Evolutionary conservation across 1,284 basidiomycete species (phyloP), one percentile per base, ranked within the genome.

Genomic region (Heterobasidion parviporum): DNA sequence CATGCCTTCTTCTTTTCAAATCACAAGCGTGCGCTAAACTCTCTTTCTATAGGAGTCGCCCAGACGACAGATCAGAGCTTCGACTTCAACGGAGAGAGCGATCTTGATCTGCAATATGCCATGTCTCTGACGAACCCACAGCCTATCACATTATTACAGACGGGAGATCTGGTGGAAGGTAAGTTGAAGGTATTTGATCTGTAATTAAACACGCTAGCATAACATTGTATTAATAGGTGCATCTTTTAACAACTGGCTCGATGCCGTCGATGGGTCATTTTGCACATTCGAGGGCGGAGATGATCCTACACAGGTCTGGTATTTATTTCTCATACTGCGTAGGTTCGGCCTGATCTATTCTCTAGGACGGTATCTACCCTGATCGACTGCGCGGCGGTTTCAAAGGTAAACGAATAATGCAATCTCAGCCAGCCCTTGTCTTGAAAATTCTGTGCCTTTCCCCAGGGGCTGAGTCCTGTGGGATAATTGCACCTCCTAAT

Each of bases 201-300:
- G 4, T 4, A 26, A 26, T 26, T 6, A 6, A 26, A 26, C 26
- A 26, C 43, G 46, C 48, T 10, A 14, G 9, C 0, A 50, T 9
- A 33, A 9, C 35, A 34, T 20, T 14, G 54, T 50, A 44, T 16
- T 20, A 46, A 16, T 32, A 76, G 76, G 76, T 45, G 77, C 69
- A 47, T 75, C 71, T 3, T 76, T 78, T 61, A 68, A 76, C 64
- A 75, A 73, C 60, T 70, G 72, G 59, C 69, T 80, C 9, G 76
- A 80, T 59, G 73, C 74, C 6, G 63, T 77, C 12, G 80, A 80
- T 56, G 71, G 66, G 2, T 69, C 72, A 1, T 88, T 76, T 68
- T 87, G 85, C 60, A 76, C 74, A 0, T 85, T 78, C 54, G 75
- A 82, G 56, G 83, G 83, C 3, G 82, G 83, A 2, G 82, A 87